phyloP scores from a whole-genome alignment of 108 stramenopile genomes.

The Heterococcus sp. region DNA sequence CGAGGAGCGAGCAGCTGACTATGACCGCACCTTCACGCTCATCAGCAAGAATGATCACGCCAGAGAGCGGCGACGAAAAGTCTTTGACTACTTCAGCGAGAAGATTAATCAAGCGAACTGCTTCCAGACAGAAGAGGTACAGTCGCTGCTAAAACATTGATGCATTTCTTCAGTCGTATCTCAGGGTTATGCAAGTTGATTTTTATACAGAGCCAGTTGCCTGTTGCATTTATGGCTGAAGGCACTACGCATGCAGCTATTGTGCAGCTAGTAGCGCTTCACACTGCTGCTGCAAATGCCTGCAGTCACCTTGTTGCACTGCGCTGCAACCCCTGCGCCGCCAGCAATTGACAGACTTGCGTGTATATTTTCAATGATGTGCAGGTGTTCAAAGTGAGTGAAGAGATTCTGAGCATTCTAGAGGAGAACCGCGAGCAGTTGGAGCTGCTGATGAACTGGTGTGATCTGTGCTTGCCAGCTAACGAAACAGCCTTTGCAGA shows the following conservation, averaged over 20 bases:
- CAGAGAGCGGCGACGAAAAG: conserved; percentile 30
- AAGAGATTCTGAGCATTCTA: conserved; percentile 25
- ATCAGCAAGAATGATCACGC: conserved; percentile 33
- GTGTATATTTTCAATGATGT: too few species aligned
- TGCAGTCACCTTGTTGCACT: too few species aligned
- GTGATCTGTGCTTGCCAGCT: conserved; percentile 42
- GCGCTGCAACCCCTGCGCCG: too few species aligned
- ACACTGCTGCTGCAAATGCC: too few species aligned
- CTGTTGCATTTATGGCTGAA: too few species aligned
- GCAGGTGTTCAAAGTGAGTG: conserved; percentile 26
- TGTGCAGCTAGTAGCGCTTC: too few species aligned
- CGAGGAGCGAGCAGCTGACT: conserved; percentile 11
- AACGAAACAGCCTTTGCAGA: conserved; percentile 44
- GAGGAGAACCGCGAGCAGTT: conserved; percentile 30
- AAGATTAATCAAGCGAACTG: conserved; percentile 3
- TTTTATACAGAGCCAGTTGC: too few species aligned
- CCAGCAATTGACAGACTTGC: too few species aligned
- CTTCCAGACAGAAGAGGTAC: conserved; percentile 39
- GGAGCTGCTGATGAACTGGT: conserved; percentile 44
- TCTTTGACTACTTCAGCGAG: conserved; percentile 30
- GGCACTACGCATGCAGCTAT: too few species aligned
- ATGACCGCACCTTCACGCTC: conserved; percentile 30
- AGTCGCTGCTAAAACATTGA: too few species aligned
- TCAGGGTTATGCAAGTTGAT: too few species aligned
- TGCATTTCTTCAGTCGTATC: too few species aligned